These are phyloP conservation scores for Leersia perrieri DNA, from an alignment of 176 grass and related monocot species.

Conservation along the genomic window DNA sequence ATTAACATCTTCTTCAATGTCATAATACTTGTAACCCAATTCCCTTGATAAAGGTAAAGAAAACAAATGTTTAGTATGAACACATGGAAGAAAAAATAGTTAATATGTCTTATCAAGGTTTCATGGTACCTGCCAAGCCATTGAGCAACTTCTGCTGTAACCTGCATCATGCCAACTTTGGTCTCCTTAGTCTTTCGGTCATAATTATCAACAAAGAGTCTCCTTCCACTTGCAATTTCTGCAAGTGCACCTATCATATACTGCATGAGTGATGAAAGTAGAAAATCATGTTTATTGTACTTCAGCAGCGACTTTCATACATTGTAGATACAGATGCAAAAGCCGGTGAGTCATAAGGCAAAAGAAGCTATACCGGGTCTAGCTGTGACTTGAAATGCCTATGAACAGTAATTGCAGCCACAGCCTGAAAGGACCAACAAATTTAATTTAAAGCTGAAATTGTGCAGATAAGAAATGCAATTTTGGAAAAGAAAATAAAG, in stretches of 20 bases:
- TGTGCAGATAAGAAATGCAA: constrained; percentile 20
- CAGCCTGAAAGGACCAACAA: constrained; percentile 51
- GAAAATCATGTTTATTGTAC: constrained; percentile 16
- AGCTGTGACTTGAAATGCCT: constrained; percentile 90
- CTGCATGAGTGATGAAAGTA: constrained; percentile 41
- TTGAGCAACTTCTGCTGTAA: constrained; percentile 71
- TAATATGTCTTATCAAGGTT: constrained; percentile 15
- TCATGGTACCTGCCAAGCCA: constrained; percentile 75
- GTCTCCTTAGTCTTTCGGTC: constrained; percentile 74
- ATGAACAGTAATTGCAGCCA: constrained; percentile 64
- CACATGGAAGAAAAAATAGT: constrained; percentile 17
- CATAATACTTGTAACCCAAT: constrained; percentile 81
- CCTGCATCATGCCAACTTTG: constrained; percentile 83
- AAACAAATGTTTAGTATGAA: constrained; percentile 25
- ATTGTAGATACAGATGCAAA: not conserved
- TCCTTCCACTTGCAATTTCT: constrained; percentile 80
- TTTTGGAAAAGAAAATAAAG: constrained; percentile 1
- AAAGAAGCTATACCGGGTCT: constrained; percentile 60
- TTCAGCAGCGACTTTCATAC: not conserved
- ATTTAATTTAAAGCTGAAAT: constrained; percentile 15
- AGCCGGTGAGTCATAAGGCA: constrained; percentile 20
- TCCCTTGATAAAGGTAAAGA: constrained; percentile 52
- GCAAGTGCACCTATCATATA: constrained; percentile 82
- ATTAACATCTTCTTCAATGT: constrained; percentile 63
- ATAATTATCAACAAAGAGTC: constrained; percentile 68